These are phyloP conservation scores for Penicillium freii DNA, from an alignment of 2,329 filamentous ascomycete species.

Conservation along the genomic window DNA sequence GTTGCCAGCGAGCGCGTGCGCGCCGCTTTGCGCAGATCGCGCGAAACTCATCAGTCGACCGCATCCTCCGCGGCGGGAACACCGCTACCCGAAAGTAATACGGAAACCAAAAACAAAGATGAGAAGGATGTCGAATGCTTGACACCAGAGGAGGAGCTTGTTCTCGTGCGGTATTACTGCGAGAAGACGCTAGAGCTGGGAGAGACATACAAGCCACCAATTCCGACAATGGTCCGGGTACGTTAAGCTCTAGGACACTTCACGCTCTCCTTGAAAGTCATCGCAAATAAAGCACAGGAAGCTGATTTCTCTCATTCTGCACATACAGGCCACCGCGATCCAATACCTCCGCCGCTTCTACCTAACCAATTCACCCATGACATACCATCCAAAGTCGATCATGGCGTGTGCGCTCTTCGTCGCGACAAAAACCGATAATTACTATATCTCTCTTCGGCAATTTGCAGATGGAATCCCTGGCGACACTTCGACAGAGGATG, in stretches of 20 bases:
- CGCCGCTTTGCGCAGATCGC: conserved; percentile 54
- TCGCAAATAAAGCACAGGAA: neutral
- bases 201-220: conserved; percentile 56
- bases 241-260: conserved; percentile 12
- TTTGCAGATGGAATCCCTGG: conserved; percentile 70
- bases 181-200: conserved; percentile 58
- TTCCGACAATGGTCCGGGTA: conserved; percentile 62
- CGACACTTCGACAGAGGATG: conserved; percentile 72
- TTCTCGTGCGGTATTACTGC: conserved; percentile 77
- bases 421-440: conserved; percentile 86
- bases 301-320: neutral
- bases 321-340: conserved; percentile 68
- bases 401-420: conserved; percentile 90
- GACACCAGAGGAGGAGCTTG: conserved; percentile 77
- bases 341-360: conserved; percentile 94
- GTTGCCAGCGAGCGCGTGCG: conserved; percentile 69
- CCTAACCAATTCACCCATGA: conserved; percentile 92
- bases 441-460: conserved; percentile 64
- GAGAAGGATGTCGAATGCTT: conserved; percentile 68
- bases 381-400: conserved; percentile 86
- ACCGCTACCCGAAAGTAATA: conserved; percentile 31
- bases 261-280: neutral
- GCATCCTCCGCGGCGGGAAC: conserved; percentile 34
- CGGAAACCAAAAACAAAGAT: conserved; percentile 32
- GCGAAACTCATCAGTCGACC: conserved; percentile 34